phyloP scores from a whole-genome alignment of 2,329 filamentous ascomycete genomes.

The Cladophialophora bantiana region DNA sequence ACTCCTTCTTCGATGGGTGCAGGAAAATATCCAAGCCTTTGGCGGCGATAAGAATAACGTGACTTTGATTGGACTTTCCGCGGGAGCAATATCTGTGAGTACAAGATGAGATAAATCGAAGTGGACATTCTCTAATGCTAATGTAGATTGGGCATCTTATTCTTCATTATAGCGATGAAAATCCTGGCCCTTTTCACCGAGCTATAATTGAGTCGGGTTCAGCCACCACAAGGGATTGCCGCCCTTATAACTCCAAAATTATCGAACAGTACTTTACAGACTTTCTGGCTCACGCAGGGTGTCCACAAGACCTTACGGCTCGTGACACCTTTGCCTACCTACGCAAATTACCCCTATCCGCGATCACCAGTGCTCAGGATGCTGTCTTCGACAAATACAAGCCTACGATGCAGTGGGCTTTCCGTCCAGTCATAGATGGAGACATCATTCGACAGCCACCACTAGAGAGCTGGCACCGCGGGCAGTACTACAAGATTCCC shows the following conservation, averaged over 20 bases:
- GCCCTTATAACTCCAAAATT: slow-evolving; percentile 51
- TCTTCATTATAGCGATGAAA: neutral
- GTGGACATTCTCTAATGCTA: neutral
- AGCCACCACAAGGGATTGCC: slow-evolving; percentile 53
- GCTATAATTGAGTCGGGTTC: slow-evolving; percentile 58
- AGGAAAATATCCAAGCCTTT: slow-evolving; percentile 43
- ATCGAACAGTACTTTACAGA: slow-evolving; percentile 56
- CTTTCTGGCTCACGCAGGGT: slow-evolving; percentile 55
- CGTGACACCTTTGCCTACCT: slow-evolving; percentile 47
- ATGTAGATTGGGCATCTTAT: neutral
- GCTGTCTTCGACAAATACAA: slow-evolving; percentile 58
- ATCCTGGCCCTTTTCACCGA: slow-evolving; percentile 44
- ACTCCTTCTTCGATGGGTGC: slow-evolving; percentile 46
- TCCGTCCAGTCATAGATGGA: slow-evolving; percentile 63
- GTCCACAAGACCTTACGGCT: slow-evolving; percentile 40
- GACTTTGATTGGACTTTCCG: slow-evolving; percentile 52
- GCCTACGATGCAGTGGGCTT: slow-evolving; percentile 61
- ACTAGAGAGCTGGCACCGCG: slow-evolving; percentile 62
- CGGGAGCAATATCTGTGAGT: slow-evolving; percentile 48
- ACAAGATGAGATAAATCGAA: slow-evolving; percentile 4
- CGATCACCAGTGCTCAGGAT: slow-evolving; percentile 52
- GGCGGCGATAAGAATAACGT: slow-evolving; percentile 56
- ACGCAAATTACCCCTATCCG: slow-evolving; percentile 47
- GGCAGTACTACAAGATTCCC: slow-evolving; percentile 63
- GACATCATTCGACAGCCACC: slow-evolving; percentile 66